Percentiles rank a stretch among this genome's conserved stretches.
phyloP scores from a whole-genome alignment of 2,329 filamentous ascomycete genomes.

The Aspergillus clavatus region DNA sequence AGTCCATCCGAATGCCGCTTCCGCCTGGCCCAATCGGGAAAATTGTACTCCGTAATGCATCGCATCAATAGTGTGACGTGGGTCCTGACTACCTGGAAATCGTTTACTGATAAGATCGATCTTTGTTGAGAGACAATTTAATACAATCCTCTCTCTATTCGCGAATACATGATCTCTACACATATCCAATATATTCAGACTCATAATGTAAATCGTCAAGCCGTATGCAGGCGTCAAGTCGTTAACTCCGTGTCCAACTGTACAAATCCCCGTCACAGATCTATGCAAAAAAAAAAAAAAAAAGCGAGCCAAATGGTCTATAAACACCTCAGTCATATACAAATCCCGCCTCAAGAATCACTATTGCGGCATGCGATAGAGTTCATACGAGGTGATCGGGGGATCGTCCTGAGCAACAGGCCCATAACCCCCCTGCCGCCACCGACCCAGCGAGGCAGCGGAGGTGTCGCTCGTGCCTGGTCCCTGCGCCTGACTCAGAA shows the following conservation, averaged over 20 bases:
- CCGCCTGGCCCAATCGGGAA: constrained; percentile 9
- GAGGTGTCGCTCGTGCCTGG: constrained; percentile 20
- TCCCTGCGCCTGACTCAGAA: constrained; percentile 35
- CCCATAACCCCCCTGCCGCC: constrained; percentile 35
- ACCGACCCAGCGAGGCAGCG: constrained; percentile 27
- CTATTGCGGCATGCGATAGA: constrained; percentile 26
- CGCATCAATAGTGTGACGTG: too few relatives aligned
- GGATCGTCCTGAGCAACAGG: constrained; percentile 35
- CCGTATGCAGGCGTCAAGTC: not conserved
- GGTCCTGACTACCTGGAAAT: too few relatives aligned
- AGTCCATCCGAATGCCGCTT: too few relatives aligned
- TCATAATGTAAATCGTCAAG: not conserved
- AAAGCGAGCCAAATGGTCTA: not conserved
- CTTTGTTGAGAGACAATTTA: too few relatives aligned
- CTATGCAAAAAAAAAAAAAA: constrained; percentile 1
- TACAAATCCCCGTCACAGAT: not conserved
- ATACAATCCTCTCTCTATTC: constrained; percentile 3
- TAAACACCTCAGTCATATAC: too few relatives aligned
- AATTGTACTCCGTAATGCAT: too few relatives aligned
- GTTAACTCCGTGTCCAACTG: not conserved
- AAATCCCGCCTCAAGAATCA: too few relatives aligned
- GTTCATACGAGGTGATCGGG: constrained; percentile 31
- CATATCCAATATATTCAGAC: constrained; percentile 3
- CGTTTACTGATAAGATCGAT: too few relatives aligned
- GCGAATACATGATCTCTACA: constrained; percentile 2